phyloP scores from a whole-genome alignment of 129 eudicot species.

The Logfia minima region DNA sequence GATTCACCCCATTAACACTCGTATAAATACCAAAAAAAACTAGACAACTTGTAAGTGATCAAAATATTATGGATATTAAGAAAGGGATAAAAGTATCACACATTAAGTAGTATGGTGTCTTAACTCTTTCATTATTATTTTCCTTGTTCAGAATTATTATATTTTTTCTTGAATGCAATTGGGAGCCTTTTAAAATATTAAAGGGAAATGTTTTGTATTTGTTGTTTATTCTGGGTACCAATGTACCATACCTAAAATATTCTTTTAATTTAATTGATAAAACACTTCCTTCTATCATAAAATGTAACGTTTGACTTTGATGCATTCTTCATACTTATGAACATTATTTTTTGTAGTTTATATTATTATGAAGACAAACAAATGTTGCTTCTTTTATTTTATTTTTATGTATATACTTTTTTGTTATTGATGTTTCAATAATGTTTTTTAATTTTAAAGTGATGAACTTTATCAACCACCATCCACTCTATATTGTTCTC shows the following conservation, averaged over 20 bases:
- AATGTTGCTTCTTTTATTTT: too few species aligned
- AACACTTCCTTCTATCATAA: not conserved
- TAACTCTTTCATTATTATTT: conserved; percentile 1
- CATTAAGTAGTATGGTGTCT: conserved; percentile 17
- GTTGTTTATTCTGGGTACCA: not conserved
- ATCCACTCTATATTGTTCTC: not conserved
- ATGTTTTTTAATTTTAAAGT: not conserved
- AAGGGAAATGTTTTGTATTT: not conserved
- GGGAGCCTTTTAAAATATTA: not conserved
- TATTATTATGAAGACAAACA: too few species aligned
- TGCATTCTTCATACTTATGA: too few species aligned
- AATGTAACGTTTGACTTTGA: not conserved
- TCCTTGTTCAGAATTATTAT: not conserved
- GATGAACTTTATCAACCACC: not conserved
- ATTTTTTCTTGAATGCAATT: not conserved
- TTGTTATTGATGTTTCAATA: too few species aligned
- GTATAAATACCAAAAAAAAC: not conserved
- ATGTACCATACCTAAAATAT: not conserved
- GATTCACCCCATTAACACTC: too few species aligned
- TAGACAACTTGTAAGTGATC: conserved; percentile 10
- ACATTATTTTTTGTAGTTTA: too few species aligned
- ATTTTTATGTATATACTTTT: too few species aligned
- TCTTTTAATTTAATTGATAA: too few species aligned
- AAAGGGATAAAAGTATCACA: not conserved
- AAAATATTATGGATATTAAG: not conserved